Evolutionary conservation across 225 moss, liverwort and hornwort species (phyloP).

Genomic region (Bryum argenteum): DNA sequence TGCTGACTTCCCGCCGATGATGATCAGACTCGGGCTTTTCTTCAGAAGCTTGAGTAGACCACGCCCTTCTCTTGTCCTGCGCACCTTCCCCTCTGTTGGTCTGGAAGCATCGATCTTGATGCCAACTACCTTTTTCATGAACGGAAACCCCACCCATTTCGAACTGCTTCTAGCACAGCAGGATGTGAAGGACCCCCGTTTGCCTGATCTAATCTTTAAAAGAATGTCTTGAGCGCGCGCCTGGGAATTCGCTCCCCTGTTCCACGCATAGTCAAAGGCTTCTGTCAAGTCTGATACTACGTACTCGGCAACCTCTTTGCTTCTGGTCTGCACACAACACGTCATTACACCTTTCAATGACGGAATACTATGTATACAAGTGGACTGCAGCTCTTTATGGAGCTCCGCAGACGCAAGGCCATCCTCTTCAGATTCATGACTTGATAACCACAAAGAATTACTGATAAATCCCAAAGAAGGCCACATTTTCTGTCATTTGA

Average conservation of each 20-base stretch:
- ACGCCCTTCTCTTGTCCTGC: slow-evolving; percentile 27
- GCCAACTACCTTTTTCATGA: slow-evolving; percentile 44
- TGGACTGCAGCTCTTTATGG: not conserved
- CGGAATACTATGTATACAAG: not conserved
- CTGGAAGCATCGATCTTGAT: slow-evolving; percentile 57
- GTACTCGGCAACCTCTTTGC: slow-evolving; percentile 77
- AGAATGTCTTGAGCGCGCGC: slow-evolving; percentile 75
- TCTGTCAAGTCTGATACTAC: slow-evolving; percentile 76
- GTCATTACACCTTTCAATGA: slow-evolving; percentile 1
- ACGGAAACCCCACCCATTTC: slow-evolving; percentile 36
- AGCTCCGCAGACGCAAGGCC: slow-evolving; percentile 15
- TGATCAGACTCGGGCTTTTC: slow-evolving; percentile 26
- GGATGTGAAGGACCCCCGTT: slow-evolving; percentile 33
- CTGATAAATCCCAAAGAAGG: too few species aligned
- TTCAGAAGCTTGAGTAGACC: slow-evolving; percentile 33
- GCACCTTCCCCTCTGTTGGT: slow-evolving; percentile 38
- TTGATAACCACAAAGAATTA: too few species aligned
- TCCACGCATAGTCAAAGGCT: slow-evolving; percentile 95
- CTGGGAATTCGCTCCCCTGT: slow-evolving; percentile 56
- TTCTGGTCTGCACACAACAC: slow-evolving; percentile 59
- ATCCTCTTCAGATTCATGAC: too few species aligned
- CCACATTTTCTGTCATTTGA: not conserved
- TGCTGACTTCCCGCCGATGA: slow-evolving; percentile 32
- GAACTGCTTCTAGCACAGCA: slow-evolving; percentile 39
- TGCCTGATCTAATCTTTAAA: slow-evolving; percentile 51